These are phyloP conservation scores for Fusarium armeniacum DNA, from an alignment of 2,329 filamentous ascomycete genomes.

Conservation along the genomic window DNA sequence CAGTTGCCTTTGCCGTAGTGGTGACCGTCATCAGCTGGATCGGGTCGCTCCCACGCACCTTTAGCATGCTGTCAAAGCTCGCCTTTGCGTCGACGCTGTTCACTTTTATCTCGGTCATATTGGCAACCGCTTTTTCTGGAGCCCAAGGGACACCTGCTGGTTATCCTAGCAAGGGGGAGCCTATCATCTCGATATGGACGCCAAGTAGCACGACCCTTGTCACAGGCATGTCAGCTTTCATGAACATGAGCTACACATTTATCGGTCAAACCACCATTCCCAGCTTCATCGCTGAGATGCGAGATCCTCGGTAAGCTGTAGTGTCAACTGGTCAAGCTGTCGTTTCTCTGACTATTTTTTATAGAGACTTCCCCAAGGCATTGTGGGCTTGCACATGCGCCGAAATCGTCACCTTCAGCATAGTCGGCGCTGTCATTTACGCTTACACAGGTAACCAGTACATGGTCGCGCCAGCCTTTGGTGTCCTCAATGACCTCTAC, in stretches of 20 bases:
- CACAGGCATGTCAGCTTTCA: conserved; percentile 84
- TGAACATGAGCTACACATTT: conserved; percentile 96
- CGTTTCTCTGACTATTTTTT: not conserved
- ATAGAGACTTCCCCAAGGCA: conserved; percentile 88
- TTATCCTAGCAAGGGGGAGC: conserved; percentile 71
- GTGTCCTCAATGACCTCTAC: conserved; percentile 80
- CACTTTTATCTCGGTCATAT: conserved; percentile 87
- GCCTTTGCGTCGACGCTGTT: conserved; percentile 85
- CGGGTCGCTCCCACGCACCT: conserved; percentile 87
- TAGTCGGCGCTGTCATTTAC: conserved; percentile 85
- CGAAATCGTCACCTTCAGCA: conserved; percentile 85
- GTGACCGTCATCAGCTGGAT: conserved; percentile 81
- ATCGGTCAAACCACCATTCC: conserved; percentile 95
- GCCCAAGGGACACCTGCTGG: conserved; percentile 79
- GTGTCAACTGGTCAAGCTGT: accelerated
- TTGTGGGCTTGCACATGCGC: conserved; percentile 90
- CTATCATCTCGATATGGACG: conserved; percentile 76
- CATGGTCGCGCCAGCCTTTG: conserved; percentile 88
- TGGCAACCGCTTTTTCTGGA: conserved; percentile 86
- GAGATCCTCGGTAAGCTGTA: conserved; percentile 63
- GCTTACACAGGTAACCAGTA: conserved; percentile 89
- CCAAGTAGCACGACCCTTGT: conserved; percentile 81
- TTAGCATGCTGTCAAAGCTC: conserved; percentile 81
- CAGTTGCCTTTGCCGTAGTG: conserved; percentile 82
- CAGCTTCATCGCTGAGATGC: conserved; percentile 97